These are phyloP conservation scores for Pugionium cornutum DNA, from an alignment of 345 rosid genomes.

Conservation along the genomic window DNA sequence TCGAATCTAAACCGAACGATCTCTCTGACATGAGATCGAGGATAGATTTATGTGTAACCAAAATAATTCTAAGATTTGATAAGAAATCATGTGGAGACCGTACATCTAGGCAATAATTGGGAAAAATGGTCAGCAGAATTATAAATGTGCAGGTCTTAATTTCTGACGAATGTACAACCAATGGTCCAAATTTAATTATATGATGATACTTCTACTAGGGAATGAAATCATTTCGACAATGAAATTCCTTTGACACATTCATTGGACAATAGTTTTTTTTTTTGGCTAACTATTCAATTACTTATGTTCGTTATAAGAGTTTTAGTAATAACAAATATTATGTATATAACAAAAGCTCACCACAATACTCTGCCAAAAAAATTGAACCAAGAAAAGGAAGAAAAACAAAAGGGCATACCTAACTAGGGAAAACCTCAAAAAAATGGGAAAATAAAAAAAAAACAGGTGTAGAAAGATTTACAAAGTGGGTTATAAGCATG, in stretches of 20 bases:
- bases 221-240: constrained; percentile 44
- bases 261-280: constrained; percentile 14
- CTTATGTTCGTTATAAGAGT: constrained; percentile 1
- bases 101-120: constrained; percentile 43
- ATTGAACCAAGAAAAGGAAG: constrained; percentile 14
- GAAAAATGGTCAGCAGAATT: constrained; percentile 36
- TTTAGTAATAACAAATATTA: constrained; percentile 21
- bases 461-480: constrained; percentile 35
- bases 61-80: constrained; percentile 15
- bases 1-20: constrained; percentile 12
- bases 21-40: constrained; percentile 30
- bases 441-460: constrained; percentile 12
- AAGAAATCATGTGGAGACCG: constrained; percentile 38
- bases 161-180: constrained; percentile 42
- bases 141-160: constrained; percentile 43
- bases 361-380: constrained; percentile 39
- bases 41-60: constrained; percentile 21
- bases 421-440: neutral
- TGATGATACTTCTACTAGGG: constrained; percentile 42
- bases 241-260: constrained; percentile 38
- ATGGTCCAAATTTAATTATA: constrained; percentile 57
- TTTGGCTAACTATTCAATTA: neutral
- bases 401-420: constrained; percentile 34
- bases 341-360: constrained; percentile 30
- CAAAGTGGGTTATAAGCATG: constrained; percentile 46